Conservation (phyloP, 2,329 filamentous ascomycete species). For the Nemania sp. region DNA sequence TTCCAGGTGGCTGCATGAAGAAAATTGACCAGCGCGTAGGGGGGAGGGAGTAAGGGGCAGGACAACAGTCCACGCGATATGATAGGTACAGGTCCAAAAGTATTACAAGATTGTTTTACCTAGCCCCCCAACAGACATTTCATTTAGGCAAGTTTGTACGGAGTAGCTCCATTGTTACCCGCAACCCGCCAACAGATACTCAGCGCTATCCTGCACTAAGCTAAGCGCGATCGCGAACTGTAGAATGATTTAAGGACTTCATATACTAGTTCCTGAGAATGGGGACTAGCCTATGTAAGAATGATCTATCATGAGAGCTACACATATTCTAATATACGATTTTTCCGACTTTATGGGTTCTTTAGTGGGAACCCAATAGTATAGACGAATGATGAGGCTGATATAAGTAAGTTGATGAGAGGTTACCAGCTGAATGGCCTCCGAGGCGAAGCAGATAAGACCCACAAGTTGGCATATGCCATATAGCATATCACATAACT, state of each 20-base stretch:
- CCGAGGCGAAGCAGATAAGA: not conserved
- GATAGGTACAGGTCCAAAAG: not conserved
- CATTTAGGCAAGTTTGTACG: not conserved
- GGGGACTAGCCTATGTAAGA: too few species aligned
- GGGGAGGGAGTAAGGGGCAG: not conserved
- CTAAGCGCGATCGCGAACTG: not conserved
- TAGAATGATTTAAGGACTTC: not conserved
- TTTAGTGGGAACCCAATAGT: too few species aligned
- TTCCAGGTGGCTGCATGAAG: not conserved
- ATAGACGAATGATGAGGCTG: not conserved
- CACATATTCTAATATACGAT: too few species aligned
- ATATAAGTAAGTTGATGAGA: not conserved
- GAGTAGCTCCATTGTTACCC: constrained; percentile 3
- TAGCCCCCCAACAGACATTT: not conserved
- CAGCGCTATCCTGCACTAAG: not conserved
- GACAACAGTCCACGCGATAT: not conserved
- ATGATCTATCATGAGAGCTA: too few species aligned
- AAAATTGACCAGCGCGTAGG: not conserved
- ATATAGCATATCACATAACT: too few species aligned
- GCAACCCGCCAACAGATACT: not conserved
- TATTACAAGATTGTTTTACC: not conserved
- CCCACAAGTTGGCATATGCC: not conserved
- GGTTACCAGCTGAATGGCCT: not conserved
- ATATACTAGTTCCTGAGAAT: too few species aligned
- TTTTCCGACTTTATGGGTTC: too few species aligned